A percentile compares a stretch with the other conserved stretches of the same genome.
These are phyloP conservation scores for Leptoxyphium fumago DNA, from an alignment of 2,329 filamentous ascomycete genomes.

Conservation along the genomic window DNA sequence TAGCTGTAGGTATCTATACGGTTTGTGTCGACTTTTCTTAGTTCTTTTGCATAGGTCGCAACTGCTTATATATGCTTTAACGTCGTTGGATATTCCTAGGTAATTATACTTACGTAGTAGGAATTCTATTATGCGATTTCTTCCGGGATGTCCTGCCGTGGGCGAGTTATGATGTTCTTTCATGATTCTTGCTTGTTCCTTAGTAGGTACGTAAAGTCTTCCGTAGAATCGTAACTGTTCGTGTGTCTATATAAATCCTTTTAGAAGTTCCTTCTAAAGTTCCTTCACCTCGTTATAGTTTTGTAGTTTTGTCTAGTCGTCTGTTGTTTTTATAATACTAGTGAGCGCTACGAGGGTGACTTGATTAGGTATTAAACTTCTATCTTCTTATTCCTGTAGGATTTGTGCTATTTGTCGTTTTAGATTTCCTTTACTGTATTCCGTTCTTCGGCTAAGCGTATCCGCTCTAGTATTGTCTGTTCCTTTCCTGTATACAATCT, in stretches of 20 bases:
- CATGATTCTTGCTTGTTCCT: background rate
- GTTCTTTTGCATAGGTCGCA: background rate
- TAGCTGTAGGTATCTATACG: background rate
- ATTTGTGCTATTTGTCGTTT: background rate
- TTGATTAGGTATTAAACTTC: background rate
- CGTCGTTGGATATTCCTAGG: background rate
- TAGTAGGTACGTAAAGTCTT: background rate
- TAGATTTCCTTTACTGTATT: background rate
- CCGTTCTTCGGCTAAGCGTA: background rate
- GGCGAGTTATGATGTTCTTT: background rate
- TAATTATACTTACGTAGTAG: background rate
- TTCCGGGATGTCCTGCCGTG: background rate
- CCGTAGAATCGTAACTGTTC: background rate
- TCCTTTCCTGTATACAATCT: background rate
- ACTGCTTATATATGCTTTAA: background rate
- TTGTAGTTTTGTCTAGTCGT: background rate
- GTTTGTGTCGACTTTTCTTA: background rate
- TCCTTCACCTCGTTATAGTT: background rate
- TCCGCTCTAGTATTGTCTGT: background rate
- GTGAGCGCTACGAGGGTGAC: background rate
- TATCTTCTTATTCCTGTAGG: background rate
- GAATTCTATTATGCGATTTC: background rate
- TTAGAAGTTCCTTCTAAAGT: background rate
- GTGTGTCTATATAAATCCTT: background rate
- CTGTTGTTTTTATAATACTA: background rate